Conservation (phyloP, 768 basidiomycete genomes). For the Candolleomyces aberdarensis region DNA sequence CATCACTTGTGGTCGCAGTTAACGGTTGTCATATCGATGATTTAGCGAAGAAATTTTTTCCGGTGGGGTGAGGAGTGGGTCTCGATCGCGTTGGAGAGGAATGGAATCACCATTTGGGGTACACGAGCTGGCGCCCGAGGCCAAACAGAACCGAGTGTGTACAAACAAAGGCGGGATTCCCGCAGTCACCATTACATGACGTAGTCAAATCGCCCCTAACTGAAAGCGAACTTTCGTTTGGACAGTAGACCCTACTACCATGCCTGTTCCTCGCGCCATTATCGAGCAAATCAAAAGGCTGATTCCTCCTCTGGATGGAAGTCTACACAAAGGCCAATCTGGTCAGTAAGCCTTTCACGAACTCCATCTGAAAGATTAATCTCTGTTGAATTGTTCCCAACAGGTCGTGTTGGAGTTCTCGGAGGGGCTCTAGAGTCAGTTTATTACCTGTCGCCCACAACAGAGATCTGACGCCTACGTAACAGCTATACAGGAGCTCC, state of each 20-base stretch:
- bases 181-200: too few species aligned
- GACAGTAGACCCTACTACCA: slow-evolving; percentile 21
- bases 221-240: slow-evolving; percentile 4
- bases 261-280: slow-evolving; percentile 61
- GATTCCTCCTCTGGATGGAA: slow-evolving; percentile 86
- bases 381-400: not conserved
- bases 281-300: slow-evolving; percentile 74
- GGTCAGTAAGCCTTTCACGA: slow-evolving; percentile 40
- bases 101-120: too few species aligned
- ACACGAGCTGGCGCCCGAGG: too few species aligned
- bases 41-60: not conserved
- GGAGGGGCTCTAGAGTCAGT: slow-evolving; percentile 92
- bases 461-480: not conserved
- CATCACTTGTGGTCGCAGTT: too few species aligned
- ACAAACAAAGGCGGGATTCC: too few species aligned
- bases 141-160: too few species aligned
- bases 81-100: too few species aligned
- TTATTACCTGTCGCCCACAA: not conserved
- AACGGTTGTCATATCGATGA: not conserved
- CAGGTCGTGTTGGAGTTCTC: slow-evolving; percentile 88
- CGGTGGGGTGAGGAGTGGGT: too few species aligned
- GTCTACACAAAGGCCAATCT: slow-evolving; percentile 93
- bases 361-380: too few species aligned
- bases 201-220: not conserved
- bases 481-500: slow-evolving; percentile 94